These are phyloP conservation scores for Xylaria curta DNA, from an alignment of 495 filamentous ascomycete species.

Conservation along the genomic window DNA sequence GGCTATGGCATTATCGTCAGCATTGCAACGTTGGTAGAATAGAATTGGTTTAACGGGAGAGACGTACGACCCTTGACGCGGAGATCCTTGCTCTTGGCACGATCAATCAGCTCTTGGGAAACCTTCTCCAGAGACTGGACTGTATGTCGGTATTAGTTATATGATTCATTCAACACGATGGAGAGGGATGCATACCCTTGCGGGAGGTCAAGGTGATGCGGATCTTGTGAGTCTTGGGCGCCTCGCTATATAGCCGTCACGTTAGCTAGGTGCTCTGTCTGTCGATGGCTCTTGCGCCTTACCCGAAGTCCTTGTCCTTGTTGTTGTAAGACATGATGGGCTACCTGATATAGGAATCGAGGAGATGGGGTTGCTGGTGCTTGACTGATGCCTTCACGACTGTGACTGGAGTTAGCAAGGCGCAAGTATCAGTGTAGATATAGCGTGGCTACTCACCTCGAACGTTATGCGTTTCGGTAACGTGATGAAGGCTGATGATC, in stretches of 20 bases:
- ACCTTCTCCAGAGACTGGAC: slow-evolving; percentile 97
- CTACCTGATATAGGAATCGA: slow-evolving; percentile 39
- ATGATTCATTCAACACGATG: slow-evolving; percentile 28
- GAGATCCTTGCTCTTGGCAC: slow-evolving; percentile 97
- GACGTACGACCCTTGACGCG: slow-evolving; percentile 83
- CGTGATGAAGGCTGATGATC: slow-evolving; percentile 28
- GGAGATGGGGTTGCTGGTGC: slow-evolving; percentile 15
- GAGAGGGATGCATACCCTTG: slow-evolving; percentile 13
- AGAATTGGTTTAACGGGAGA: neutral
- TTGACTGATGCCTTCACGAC: slow-evolving; percentile 63
- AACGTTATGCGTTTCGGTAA: slow-evolving; percentile 40
- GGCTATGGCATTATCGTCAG: slow-evolving; percentile 79
- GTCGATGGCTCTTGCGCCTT: slow-evolving; percentile 4
- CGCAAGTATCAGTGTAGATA: slow-evolving; percentile 70
- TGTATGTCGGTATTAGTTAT: slow-evolving; percentile 44
- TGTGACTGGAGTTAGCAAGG: slow-evolving; percentile 72
- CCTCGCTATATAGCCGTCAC: slow-evolving; percentile 37
- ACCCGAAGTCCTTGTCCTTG: slow-evolving; percentile 86
- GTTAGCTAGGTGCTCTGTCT: neutral
- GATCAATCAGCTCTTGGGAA: slow-evolving; percentile 96
- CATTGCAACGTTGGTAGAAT: neutral
- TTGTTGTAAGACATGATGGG: slow-evolving; percentile 94
- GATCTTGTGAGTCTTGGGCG: slow-evolving; percentile 40
- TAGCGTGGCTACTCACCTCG: slow-evolving; percentile 15
- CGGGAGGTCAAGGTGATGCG: slow-evolving; percentile 31